Base-by-base conservation (phyloP, 306 rosid species). In the Quercus wislizeni region DNA sequence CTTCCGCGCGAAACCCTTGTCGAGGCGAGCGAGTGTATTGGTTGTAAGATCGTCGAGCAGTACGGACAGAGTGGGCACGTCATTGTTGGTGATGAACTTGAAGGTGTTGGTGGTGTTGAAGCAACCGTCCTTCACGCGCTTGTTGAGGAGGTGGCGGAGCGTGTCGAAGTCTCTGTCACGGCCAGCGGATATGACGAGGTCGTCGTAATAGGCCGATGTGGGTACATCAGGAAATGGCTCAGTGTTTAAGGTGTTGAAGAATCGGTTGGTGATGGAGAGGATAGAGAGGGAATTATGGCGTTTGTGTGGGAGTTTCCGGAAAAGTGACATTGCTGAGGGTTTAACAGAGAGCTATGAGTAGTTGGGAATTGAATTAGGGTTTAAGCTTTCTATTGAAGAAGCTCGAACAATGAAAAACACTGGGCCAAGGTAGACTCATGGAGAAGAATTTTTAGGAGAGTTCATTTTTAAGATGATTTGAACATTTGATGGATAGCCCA, bases 51-150 rank as follows among this genome's bases (percentile, higher is more conserved):
- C 51, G 20, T 79, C 85, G 23, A 85, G 41, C 2, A 83, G 41
- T 4, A 82, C 0, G 5, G 89, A 81, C 12, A 79, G 69, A 6
- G 83, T 73, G 76, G 74, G 23, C 12, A 54, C 73, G 46, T 49
- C 54, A 0, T 69, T 9, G 81, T 25, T n/a, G 75, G 84, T 88
- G 85, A 92, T 57, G 91, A 90, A 92, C 12, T 13, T 73, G 89
- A 92, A 90, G 58, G 89, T 91, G 4, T 54, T 77, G 64, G 67
- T 76, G 14, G 90, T 86, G 89, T 83, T 86, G 85, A 57, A 77
- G 87, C 78, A 88, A 33, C 80, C 81, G 38, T 87, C 90, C 49
- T 74, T 81, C 33, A 85, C 2, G 82, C 92, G 90, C 85, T 87
- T 88, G 78, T 84, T 86, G 69, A 92, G 91, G 82, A 85, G 71